Percentiles rank a stretch among this genome's conserved stretches.
Evolutionary conservation across 208 protist genomes (phyloP).

Genomic region (Leishmania turanica): DNA sequence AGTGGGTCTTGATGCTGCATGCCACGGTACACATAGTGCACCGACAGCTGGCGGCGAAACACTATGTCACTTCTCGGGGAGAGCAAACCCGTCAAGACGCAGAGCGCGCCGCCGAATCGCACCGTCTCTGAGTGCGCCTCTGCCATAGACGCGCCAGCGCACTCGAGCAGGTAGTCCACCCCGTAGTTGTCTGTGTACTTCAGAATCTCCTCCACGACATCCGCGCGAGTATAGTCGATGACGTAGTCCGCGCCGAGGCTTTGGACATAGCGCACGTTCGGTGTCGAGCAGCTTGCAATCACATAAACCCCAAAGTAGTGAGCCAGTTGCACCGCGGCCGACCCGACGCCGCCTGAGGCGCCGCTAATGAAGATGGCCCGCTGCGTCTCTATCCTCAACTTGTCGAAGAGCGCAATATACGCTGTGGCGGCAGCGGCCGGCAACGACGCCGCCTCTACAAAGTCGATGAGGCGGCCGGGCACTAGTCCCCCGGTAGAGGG

Average conservation of each 20-base stretch:
- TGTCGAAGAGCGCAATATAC: conserved; percentile 80
- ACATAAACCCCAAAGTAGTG: conserved; percentile 74
- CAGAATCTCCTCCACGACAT: conserved; percentile 62
- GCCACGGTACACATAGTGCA: conserved; percentile 66
- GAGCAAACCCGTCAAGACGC: conserved; percentile 52
- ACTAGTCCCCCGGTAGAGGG: conserved; percentile 5
- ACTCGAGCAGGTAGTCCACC: conserved; percentile 87
- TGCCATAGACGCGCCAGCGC: conserved; percentile 35
- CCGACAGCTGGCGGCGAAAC: conserved; percentile 61
- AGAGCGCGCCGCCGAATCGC: conserved; percentile 72
- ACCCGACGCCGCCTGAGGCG: conserved; percentile 76
- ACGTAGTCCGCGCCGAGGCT: conserved; percentile 67
- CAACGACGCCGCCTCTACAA: conserved; percentile 70
- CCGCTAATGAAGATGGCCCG: conserved; percentile 80
- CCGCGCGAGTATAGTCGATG: conserved; percentile 63
- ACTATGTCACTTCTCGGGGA: conserved; percentile 33
- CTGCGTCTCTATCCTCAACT: conserved; percentile 57
- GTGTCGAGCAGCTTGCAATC: conserved; percentile 61
- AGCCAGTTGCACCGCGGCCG: conserved; percentile 75
- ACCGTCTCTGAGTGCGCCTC: conserved; percentile 50
- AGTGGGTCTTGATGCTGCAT: conserved; percentile 39
- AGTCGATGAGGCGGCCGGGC: conserved; percentile 48
- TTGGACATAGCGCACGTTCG: conserved; percentile 59
- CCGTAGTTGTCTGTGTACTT: conserved; percentile 56
- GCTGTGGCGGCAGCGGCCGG: conserved; percentile 66